A percentile compares a stretch with the other conserved stretches of the same genome.
phyloP scores from a whole-genome alignment of 257 asterid species.

The Cruciata laevipes region DNA sequence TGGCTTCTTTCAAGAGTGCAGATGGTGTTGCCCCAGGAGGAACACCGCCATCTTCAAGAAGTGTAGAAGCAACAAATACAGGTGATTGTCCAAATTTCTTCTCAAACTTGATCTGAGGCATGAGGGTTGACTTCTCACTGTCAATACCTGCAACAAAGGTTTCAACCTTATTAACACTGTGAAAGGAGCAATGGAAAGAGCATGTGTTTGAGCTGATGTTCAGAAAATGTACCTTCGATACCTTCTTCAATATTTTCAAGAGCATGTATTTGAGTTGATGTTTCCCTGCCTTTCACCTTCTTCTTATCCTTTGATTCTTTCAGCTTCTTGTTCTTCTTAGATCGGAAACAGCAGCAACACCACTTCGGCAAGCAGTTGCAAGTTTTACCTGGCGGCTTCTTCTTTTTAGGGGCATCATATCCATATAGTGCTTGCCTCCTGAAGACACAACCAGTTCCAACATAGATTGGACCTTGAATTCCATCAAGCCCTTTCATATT shows the following conservation, averaged over 20 bases:
- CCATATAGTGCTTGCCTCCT: constrained; percentile 95
- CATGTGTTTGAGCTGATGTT: not conserved
- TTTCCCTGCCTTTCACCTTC: constrained; percentile 56
- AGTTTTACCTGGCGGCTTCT: constrained; percentile 81
- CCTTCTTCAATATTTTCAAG: constrained; percentile 97
- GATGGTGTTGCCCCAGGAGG: constrained; percentile 88
- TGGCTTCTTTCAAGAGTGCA: constrained; percentile 93
- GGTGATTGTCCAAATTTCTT: constrained; percentile 94
- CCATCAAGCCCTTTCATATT: constrained; percentile 99
- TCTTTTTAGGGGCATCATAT: constrained; percentile 85
- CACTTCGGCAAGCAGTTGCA: constrained; percentile 93
- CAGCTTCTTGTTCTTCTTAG: constrained; percentile 53
- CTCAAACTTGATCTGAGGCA: constrained; percentile 84
- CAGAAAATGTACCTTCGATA: constrained; percentile 53
- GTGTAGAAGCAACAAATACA: constrained; percentile 80
- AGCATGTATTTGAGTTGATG: constrained; percentile 87
- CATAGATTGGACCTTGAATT: constrained; percentile 96
- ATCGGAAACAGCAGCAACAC: constrained; percentile 57
- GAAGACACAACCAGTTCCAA: constrained; percentile 95
- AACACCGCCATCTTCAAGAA: constrained; percentile 82
- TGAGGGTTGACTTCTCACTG: constrained; percentile 61
- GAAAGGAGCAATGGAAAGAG: not conserved
- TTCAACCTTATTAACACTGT: not conserved
- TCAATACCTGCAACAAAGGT: constrained; percentile 55
- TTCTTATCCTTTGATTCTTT: constrained; percentile 64